Conservation (phyloP, 768 basidiomycete genomes). For the Epithele typhae region DNA sequence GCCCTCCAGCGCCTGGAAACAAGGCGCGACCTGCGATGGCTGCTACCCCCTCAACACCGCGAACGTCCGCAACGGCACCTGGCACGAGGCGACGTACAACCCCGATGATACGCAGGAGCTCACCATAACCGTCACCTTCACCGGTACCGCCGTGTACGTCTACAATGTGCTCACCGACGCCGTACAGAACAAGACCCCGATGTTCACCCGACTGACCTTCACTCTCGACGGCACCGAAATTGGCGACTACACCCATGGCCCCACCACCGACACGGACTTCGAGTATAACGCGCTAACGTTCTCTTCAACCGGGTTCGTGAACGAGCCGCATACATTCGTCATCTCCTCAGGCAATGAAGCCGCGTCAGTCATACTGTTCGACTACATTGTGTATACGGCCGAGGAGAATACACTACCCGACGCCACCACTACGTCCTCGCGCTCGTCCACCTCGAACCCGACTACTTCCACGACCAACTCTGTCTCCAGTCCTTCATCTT, state of each 20-base stretch:
- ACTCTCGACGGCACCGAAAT: slow-evolving; percentile 1
- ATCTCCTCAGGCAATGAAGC: background rate
- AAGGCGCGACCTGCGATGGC: background rate
- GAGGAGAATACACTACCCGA: too few species aligned
- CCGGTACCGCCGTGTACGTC: slow-evolving; percentile 9
- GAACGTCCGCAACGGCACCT: slow-evolving; percentile 7
- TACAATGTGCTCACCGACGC: background rate
- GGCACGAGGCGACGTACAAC: slow-evolving; percentile 11
- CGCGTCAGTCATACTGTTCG: slow-evolving; percentile 3
- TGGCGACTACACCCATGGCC: background rate
- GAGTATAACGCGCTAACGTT: background rate
- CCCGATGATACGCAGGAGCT: background rate
- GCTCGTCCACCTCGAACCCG: too few species aligned
- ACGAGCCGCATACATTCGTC: background rate
- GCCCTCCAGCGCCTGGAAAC: background rate
- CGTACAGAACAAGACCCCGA: background rate
- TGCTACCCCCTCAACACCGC: background rate
- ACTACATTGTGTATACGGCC: slow-evolving; percentile 4
- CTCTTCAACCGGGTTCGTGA: background rate
- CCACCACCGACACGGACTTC: too few species aligned
- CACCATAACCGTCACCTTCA: slow-evolving; percentile 9
- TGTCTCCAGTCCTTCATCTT: too few species aligned
- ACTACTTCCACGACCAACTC: background rate
- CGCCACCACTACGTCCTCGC: too few species aligned
- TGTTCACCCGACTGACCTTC: slow-evolving; percentile 11